Evolutionary conservation across 139 green algal species (phyloP), one percentile per base, ranked within the genome.

Genomic region (Spirogloea muscicola): DNA sequence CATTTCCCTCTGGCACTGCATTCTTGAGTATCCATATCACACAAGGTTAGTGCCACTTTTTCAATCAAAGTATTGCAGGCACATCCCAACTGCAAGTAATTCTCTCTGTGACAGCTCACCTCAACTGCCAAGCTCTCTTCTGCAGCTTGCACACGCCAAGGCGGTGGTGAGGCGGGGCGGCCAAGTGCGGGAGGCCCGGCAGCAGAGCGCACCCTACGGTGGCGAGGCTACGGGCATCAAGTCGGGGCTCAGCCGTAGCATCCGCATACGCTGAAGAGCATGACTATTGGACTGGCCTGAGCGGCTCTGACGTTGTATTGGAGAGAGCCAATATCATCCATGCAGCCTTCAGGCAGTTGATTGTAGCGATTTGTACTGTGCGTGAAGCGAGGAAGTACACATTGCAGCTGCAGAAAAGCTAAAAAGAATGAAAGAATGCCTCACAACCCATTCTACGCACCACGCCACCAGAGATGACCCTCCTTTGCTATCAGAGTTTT

Each of bases 151-250:
- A 34, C 49, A 71, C 49, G 74, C 68, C 37, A 85, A 92, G 68
- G 91, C 91, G 13, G 76, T 86, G 58, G 88, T 91, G 63, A 86
- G 89, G 33, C 86, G 92, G 46, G 92, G 90, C 82, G 94, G 92
- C 3, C 87, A 93, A 76, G 93, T 97, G 57, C 87, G 91, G 71
- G 85, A 82, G 4, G 84, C 88, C 39, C 73, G 84, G 25, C 40
- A 57, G 7, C 68, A 60, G 1, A 48, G 16, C 7, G 77, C 46
- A 5, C 72, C 61, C 5, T 98, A 98, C 59, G 91, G 89, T 3
- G 94, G 94, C n/a, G 94, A 98, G 84, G 76, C 81, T 0, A 97
- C 94, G 0, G 94, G 94, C 62, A 95, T 98, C 88, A 98, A 97
- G 87, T 57, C 88, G 0, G 83, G 80, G 39, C 68, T 77, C 61